phyloP scores from a whole-genome alignment of 192 early-diverging fungal species.

The Rhizophagus sp. region DNA sequence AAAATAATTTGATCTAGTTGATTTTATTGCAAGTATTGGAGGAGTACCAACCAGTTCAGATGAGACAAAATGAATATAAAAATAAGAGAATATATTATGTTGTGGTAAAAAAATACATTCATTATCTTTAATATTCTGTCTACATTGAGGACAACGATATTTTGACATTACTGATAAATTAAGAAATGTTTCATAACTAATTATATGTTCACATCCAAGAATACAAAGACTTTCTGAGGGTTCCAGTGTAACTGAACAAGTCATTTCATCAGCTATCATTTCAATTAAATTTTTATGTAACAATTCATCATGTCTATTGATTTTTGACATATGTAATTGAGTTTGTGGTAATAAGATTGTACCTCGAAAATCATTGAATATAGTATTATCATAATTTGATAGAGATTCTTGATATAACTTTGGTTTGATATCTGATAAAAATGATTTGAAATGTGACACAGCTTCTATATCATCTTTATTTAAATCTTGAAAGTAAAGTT shows the following conservation, averaged over 20 bases:
- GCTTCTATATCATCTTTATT: neutral
- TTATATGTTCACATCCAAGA: neutral
- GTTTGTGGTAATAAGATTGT: neutral
- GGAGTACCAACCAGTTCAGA: neutral
- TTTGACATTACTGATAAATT: neutral
- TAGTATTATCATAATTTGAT: neutral
- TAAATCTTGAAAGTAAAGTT: neutral
- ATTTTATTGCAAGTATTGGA: neutral
- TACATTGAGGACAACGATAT: constrained; percentile 9
- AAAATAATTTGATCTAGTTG: neutral
- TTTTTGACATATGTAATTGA: neutral
- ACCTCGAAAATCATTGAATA: neutral
- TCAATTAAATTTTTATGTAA: neutral
- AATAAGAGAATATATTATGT: neutral
- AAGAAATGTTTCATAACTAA: neutral
- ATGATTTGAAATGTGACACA: neutral
- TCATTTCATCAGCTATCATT: constrained; percentile 1
- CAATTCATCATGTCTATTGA: neutral
- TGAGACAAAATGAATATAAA: neutral
- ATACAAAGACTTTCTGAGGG: neutral
- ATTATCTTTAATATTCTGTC: neutral
- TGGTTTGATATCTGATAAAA: neutral
- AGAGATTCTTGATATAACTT: neutral
- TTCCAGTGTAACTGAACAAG: neutral
- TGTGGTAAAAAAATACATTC: neutral